These are phyloP conservation scores for Colletotrichum sp. DNA, from an alignment of 2,329 filamentous ascomycete species.

Conservation along the genomic window DNA sequence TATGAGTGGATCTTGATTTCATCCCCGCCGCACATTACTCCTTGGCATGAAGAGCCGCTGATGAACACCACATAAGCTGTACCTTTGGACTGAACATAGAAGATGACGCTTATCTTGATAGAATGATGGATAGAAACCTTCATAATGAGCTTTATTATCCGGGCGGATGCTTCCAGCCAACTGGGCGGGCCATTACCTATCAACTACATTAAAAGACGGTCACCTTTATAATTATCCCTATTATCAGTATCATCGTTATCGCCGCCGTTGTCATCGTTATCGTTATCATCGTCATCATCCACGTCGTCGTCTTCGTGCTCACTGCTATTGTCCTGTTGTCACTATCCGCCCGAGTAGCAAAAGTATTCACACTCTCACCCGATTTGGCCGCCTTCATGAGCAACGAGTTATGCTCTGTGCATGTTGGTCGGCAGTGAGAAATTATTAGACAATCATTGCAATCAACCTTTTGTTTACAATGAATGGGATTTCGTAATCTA, in stretches of 20 bases:
- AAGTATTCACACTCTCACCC: rapidly evolving
- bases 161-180: neutral
- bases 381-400: neutral
- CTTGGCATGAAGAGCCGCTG: neutral
- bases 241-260: rapidly evolving
- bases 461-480: neutral
- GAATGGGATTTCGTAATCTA: neutral
- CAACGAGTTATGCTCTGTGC: neutral
- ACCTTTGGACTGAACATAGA: rapidly evolving
- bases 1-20: neutral
- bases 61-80: neutral
- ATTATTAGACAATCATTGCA: neutral
- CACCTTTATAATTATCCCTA: neutral
- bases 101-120: neutral
- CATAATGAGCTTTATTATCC: rapidly evolving
- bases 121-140: neutral
- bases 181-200: neutral
- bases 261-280: neutral
- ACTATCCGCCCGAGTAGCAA: rapidly evolving
- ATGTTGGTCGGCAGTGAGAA: neutral
- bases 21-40: neutral
- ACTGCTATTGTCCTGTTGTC: neutral
- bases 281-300: neutral
- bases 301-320: neutral
- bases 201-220: neutral